phyloP scores from a whole-genome alignment of 768 basidiomycete genomes.

The Boletus sp. region DNA sequence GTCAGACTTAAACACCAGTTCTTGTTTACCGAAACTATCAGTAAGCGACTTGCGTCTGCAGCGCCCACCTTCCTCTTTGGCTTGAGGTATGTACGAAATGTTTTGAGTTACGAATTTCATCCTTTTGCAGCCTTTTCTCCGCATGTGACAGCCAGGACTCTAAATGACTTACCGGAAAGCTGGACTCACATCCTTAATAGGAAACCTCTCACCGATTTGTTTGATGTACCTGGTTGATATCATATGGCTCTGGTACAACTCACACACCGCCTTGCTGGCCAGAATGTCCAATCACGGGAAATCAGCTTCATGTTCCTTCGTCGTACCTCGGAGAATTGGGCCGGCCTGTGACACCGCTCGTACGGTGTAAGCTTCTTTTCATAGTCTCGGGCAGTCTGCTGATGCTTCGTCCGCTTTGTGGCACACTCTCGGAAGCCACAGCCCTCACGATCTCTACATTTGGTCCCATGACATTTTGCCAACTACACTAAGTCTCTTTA shows the following conservation, averaged over 20 bases:
- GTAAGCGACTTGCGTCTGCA: background rate
- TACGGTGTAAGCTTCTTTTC: constrained; percentile 6
- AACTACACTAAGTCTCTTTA: constrained; percentile 1
- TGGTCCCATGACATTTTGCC: background rate
- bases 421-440: constrained; percentile 32
- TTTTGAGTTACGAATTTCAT: background rate
- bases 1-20: background rate
- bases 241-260: constrained; percentile 12
- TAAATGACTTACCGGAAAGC: constrained; percentile 6
- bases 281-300: constrained; percentile 3
- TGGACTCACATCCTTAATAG: constrained; percentile 6
- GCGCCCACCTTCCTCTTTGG: background rate
- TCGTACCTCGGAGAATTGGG: background rate
- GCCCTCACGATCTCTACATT: constrained; percentile 16
- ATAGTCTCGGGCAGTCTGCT: constrained; percentile 17
- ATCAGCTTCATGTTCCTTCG: background rate
- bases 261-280: constrained; percentile 10
- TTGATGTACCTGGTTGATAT: constrained; percentile 24
- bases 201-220: constrained; percentile 14
- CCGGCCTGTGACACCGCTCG: background rate
- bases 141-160: constrained; percentile 17
- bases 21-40: background rate
- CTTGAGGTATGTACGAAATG: constrained; percentile 8
- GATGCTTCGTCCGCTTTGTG: constrained; percentile 28
- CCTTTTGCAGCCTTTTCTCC: constrained; percentile 13